These are phyloP conservation scores for Acer negundo DNA, from an alignment of 345 rosid genomes.

Conservation along the genomic window DNA sequence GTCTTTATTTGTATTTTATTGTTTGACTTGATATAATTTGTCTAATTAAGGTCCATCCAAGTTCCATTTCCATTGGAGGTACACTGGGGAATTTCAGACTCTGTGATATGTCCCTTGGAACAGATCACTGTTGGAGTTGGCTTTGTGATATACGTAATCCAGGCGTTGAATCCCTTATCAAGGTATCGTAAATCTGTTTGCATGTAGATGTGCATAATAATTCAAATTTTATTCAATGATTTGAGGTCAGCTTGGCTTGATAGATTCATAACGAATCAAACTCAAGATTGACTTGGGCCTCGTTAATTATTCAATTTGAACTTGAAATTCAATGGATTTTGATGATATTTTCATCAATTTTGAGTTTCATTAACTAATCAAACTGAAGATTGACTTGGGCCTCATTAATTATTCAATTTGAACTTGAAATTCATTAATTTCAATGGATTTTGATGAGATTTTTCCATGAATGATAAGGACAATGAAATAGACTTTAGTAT, in stretches of 20 bases:
- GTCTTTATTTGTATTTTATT: constrained; percentile 12
- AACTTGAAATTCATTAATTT: neutral
- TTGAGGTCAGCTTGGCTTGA: neutral
- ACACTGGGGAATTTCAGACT: constrained; percentile 95
- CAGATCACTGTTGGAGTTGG: constrained; percentile 84
- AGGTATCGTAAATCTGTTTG: constrained; percentile 45
- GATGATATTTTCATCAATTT: too few relatives aligned
- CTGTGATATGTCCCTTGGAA: constrained; percentile 83
- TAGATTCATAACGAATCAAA: neutral
- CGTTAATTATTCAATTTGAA: neutral
- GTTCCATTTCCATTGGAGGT: constrained; percentile 89
- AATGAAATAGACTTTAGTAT: too few relatives aligned
- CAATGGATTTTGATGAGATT: too few relatives aligned
- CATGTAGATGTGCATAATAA: constrained; percentile 4
- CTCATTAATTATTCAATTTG: neutral
- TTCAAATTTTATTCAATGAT: neutral
- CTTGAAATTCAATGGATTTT: neutral
- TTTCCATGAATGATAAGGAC: too few relatives aligned
- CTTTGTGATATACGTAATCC: constrained; percentile 98
- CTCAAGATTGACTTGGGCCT: neutral
- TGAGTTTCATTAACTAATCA: neutral
- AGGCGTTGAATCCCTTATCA: constrained; percentile 91
- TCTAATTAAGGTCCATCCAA: constrained; percentile 73
- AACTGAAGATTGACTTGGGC: neutral
- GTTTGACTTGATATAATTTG: constrained; percentile 29